Percentiles rank a stretch among this genome's conserved stretches.
These are phyloP conservation scores for Sphaerobolus stellatus DNA, from an alignment of 1,284 basidiomycete species.

Conservation along the genomic window DNA sequence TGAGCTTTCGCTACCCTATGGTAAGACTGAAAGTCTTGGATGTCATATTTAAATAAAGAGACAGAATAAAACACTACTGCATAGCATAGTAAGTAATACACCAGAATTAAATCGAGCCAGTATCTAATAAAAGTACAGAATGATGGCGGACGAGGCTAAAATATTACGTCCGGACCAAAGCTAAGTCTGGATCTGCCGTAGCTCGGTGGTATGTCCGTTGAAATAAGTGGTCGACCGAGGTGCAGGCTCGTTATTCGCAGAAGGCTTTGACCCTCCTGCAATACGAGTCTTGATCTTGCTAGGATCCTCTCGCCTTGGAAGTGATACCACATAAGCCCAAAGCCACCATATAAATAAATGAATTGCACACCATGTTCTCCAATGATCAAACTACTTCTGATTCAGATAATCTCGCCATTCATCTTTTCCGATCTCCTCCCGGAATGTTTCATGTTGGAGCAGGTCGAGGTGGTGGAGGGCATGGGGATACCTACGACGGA, in stretches of 20 bases:
- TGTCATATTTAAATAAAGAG: too few relatives aligned
- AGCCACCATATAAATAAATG: background rate
- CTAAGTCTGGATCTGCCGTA: background rate
- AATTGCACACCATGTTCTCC: constrained; percentile 69
- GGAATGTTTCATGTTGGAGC: constrained; percentile 71
- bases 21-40: too few relatives aligned
- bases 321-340: background rate
- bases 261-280: background rate
- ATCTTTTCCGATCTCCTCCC: constrained; percentile 75
- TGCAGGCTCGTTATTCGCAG: background rate
- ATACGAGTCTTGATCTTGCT: constrained; percentile 5
- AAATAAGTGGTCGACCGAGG: background rate
- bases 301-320: constrained; percentile 15
- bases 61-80: too few relatives aligned
- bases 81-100: background rate
- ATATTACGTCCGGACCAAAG: background rate
- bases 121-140: background rate
- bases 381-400: constrained; percentile 83
- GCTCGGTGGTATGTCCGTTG: too few relatives aligned
- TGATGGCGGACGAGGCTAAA: background rate
- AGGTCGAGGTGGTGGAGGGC: constrained; percentile 81
- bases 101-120: background rate
- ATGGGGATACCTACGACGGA: constrained; percentile 67
- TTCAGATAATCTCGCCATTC: constrained; percentile 73
- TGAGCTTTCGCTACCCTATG: too few relatives aligned